Conservation (phyloP, 164 flowering plant species). For the Vitis amurensis region DNA sequence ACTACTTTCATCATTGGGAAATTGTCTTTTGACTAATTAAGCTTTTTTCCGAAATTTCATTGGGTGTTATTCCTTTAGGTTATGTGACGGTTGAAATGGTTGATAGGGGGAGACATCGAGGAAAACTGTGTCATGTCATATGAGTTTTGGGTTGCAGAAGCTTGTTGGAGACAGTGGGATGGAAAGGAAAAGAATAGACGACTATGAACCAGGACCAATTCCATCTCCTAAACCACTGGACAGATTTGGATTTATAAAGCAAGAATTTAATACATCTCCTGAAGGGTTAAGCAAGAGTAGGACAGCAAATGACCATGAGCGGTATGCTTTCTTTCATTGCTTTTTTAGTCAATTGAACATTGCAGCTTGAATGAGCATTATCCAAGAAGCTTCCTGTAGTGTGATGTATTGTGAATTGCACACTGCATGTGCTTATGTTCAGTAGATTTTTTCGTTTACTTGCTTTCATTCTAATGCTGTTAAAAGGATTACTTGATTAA, state of each 20-base stretch:
- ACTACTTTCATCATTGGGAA: neutral
- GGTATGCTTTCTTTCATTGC: conserved; percentile 35
- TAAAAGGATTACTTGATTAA: too few species aligned
- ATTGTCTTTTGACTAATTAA: neutral
- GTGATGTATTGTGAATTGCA: too few species aligned
- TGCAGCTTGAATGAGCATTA: too few species aligned
- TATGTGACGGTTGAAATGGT: neutral
- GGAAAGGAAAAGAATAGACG: conserved; percentile 67
- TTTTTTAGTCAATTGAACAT: too few species aligned
- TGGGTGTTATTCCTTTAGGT: neutral
- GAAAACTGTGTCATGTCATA: conserved; percentile 9
- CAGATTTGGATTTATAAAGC: conserved; percentile 78
- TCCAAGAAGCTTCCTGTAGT: too few species aligned
- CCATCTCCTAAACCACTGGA: conserved; percentile 54
- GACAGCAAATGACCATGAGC: conserved; percentile 46
- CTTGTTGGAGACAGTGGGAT: conserved; percentile 34
- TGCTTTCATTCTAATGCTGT: too few species aligned
- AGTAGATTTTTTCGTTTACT: too few species aligned
- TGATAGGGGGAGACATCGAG: neutral
- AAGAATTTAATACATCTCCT: conserved; percentile 37
- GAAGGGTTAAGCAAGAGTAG: conserved; percentile 43
- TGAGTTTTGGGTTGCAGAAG: conserved; percentile 10
- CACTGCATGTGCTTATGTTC: too few species aligned
- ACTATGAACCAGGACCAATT: conserved; percentile 53
- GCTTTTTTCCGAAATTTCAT: neutral